These are phyloP conservation scores for Eucalyptus curtisii DNA, from an alignment of 345 rosid species.

Conservation along the genomic window DNA sequence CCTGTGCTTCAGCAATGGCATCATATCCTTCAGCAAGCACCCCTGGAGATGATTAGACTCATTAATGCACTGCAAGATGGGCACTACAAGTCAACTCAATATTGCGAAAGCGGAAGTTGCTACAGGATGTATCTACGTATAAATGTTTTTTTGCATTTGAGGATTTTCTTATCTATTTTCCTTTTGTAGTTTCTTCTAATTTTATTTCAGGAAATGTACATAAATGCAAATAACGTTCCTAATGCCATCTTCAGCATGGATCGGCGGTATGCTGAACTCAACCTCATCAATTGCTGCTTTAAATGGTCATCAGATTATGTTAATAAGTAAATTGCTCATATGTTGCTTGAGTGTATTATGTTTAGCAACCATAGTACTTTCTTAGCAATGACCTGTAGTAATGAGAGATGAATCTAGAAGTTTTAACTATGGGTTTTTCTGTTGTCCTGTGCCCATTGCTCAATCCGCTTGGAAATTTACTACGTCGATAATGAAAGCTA, in stretches of 20 bases:
- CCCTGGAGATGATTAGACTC: slow-evolving; percentile 37
- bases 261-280: not conserved
- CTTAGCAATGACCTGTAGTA: not conserved
- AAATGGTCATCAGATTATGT: not conserved
- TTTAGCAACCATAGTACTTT: not conserved
- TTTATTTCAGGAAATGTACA: not conserved
- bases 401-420: not conserved
- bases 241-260: not conserved
- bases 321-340: not conserved
- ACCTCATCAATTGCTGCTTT: not conserved
- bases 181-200: not conserved
- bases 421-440: not conserved
- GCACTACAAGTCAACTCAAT: not conserved
- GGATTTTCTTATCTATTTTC: not conserved
- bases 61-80: slow-evolving; percentile 16
- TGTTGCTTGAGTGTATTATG: not conserved
- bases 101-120: not conserved
- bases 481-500: not conserved
- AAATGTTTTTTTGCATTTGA: not conserved
- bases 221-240: not conserved
- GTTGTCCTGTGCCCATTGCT: not conserved
- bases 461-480: not conserved
- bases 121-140: not conserved
- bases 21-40: slow-evolving; percentile 55
- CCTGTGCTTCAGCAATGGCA: slow-evolving; percentile 55